These are phyloP conservation scores for Penicillium cataractarum DNA, from an alignment of 495 filamentous ascomycete genomes.

Conservation along the genomic window DNA sequence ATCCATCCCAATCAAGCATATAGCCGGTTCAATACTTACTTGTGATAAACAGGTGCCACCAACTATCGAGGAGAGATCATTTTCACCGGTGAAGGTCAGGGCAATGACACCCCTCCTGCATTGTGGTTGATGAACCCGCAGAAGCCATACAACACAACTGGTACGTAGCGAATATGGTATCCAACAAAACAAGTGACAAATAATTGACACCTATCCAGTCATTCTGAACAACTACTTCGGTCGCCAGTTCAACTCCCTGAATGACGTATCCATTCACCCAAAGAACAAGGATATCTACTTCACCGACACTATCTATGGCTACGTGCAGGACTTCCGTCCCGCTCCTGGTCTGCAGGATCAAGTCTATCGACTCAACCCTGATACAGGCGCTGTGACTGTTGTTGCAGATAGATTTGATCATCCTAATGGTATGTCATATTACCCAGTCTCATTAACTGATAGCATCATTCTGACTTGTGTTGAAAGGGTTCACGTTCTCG, in stretches of 20 bases:
- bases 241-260: constrained; percentile 36
- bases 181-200: not conserved
- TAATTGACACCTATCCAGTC: constrained; percentile 8
- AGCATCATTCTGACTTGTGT: not conserved
- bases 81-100: constrained; percentile 52
- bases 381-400: constrained; percentile 45
- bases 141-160: constrained; percentile 53
- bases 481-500: constrained; percentile 44
- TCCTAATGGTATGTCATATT: constrained; percentile 31
- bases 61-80: constrained; percentile 52
- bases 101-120: constrained; percentile 41
- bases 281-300: constrained; percentile 53
- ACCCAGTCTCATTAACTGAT: no score
- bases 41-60: constrained; percentile 40
- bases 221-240: constrained; percentile 43
- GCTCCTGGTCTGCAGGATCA: constrained; percentile 36
- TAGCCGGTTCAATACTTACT: not conserved
- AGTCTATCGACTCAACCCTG: constrained; percentile 47
- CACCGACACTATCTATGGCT: constrained; percentile 44
- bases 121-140: constrained; percentile 51
- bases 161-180: constrained; percentile 23
- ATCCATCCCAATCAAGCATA: not conserved
- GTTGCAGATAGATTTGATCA: constrained; percentile 42
- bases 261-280: constrained; percentile 38
- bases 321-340: constrained; percentile 38